phyloP scores from a whole-genome alignment of 768 basidiomycete species.

The Rhizopogon vesiculosus region DNA sequence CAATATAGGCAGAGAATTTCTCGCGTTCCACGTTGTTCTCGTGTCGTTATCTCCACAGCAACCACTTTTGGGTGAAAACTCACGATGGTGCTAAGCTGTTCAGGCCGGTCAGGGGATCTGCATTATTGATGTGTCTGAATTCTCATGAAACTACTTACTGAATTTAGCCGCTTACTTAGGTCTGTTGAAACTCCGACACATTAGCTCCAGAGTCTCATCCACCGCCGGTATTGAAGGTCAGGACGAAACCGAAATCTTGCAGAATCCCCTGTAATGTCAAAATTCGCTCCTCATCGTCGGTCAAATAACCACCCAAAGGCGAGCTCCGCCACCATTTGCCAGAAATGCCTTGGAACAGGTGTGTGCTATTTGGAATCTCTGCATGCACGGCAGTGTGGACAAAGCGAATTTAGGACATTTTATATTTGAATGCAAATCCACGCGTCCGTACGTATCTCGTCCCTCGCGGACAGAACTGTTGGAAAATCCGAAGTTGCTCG shows the following conservation, averaged over 20 bases:
- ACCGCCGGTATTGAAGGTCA: not conserved
- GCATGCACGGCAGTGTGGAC: constrained; percentile 2
- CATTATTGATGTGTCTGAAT: too few species aligned
- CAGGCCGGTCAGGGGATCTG: too few species aligned
- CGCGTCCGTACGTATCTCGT: constrained; percentile 80
- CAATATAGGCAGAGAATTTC: not conserved
- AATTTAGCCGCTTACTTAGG: not conserved
- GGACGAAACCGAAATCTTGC: not conserved
- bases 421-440: constrained; percentile 84
- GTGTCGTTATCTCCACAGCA: not conserved
- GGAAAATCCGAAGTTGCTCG: constrained; percentile 65
- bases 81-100: not conserved
- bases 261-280: constrained; percentile 52
- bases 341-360: constrained; percentile 78
- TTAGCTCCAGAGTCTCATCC: not conserved
- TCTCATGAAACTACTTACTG: too few species aligned
- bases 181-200: not conserved
- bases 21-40: not conserved
- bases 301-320: constrained; percentile 61
- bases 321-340: constrained; percentile 66
- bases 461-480: constrained; percentile 86
- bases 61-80: not conserved
- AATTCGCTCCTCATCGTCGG: constrained; percentile 70
- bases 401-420: constrained; percentile 65
- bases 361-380: constrained; percentile 7